Conservation (phyloP, 2,329 filamentous ascomycete species). For the Phialophora verrucosa region DNA sequence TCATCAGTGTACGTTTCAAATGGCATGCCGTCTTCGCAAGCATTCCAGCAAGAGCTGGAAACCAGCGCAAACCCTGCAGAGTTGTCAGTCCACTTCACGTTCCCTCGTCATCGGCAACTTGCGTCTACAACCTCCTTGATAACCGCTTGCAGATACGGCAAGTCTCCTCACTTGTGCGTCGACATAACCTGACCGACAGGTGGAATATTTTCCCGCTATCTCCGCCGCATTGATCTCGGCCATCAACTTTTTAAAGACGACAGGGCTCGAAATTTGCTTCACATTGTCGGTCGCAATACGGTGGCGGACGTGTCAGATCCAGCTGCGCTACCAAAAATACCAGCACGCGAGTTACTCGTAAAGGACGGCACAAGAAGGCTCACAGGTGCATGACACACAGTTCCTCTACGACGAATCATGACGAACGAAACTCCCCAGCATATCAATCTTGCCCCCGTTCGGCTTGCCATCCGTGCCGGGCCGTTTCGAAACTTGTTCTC, state of each 20-base stretch:
- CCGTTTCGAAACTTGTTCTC: conserved; percentile 25
- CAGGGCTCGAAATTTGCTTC: conserved; percentile 25
- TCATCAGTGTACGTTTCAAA: not conserved
- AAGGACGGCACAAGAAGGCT: not conserved
- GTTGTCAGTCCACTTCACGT: not conserved
- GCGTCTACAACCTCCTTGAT: conserved; percentile 49
- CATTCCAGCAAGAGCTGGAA: conserved; percentile 51
- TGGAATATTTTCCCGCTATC: conserved; percentile 17
- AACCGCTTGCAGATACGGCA: conserved; percentile 57
- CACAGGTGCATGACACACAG: conserved; percentile 26
- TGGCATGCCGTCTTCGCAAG: conserved; percentile 40
- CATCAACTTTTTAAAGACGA: conserved; percentile 23
- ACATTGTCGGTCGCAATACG: conserved; percentile 22
- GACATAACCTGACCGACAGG: conserved; percentile 13
- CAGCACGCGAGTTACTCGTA: conserved; percentile 1
- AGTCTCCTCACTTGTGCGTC: conserved; percentile 47
- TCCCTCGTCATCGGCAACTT: not conserved
- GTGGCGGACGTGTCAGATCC: conserved; percentile 31
- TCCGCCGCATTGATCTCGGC: conserved; percentile 23
- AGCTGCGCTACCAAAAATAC: not conserved
- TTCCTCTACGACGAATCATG: conserved; percentile 30
- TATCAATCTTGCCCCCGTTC: conserved; percentile 16
- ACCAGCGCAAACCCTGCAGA: conserved; percentile 49
- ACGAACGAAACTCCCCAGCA: conserved; percentile 3
- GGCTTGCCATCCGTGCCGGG: conserved; percentile 19